Conservation (phyloP, 441 rosid genomes). For the Pelargonium citronellum region DNA sequence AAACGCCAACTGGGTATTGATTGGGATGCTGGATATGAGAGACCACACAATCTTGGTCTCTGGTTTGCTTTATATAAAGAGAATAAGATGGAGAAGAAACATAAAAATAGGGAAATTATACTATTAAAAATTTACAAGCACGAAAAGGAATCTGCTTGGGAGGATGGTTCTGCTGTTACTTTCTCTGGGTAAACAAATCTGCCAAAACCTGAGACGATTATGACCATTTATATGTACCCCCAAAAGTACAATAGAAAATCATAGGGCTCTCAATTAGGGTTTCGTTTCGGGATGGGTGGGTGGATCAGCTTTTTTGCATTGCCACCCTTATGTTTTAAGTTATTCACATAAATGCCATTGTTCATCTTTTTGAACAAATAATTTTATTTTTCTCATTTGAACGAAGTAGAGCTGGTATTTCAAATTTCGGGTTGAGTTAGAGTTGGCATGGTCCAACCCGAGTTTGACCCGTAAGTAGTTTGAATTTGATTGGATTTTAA, state of each 20-base stretch:
- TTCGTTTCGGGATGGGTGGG: not conserved
- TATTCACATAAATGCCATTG: not conserved
- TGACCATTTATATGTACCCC: not conserved
- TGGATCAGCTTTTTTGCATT: not conserved
- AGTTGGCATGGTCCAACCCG: too few relatives aligned
- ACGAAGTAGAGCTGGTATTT: too few relatives aligned
- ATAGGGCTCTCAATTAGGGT: slow-evolving; percentile 7
- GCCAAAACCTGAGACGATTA: not conserved
- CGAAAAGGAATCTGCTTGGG: not conserved
- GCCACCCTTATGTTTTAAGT: not conserved
- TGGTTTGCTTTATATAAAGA: slow-evolving; percentile 1
- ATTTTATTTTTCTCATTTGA: too few relatives aligned
- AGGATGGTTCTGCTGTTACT: not conserved
- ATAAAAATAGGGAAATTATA: not conserved
- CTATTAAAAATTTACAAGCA: not conserved
- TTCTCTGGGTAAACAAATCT: not conserved
- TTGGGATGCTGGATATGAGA: slow-evolving; percentile 2
- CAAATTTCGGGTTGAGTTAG: too few relatives aligned
- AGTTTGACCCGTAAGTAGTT: too few relatives aligned
- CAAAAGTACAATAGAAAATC: not conserved
- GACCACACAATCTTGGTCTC: slow-evolving; percentile 5
- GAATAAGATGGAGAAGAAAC: not conserved
- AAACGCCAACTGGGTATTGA: not conserved
- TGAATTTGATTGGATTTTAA: too few relatives aligned
- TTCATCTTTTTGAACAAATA: too few relatives aligned